Evolutionary conservation across 495 filamentous ascomycete species (phyloP), one percentile per base, ranked within the genome.

Genomic region (Neurospora sp.): DNA sequence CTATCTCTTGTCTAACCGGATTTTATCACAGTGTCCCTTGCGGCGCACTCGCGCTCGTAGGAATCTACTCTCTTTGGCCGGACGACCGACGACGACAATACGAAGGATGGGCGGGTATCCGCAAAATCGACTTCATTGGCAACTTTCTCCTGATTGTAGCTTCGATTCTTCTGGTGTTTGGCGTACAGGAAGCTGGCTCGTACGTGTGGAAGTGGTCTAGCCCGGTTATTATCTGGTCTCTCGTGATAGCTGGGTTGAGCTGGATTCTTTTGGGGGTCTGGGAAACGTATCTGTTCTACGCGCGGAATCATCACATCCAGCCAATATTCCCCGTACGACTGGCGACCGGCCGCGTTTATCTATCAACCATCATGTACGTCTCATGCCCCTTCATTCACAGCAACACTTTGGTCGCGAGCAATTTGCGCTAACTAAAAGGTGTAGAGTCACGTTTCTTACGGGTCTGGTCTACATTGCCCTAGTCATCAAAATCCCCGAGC

Each of bases 401-500:
- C 22, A 59, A 31, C 5, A 31, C 12, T 35, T 4, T 61, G 2
- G 20, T 61, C 53, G 14, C 31, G 8, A 8, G 12, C 27, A 35
- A 18, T 1, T 65, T 65, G 22, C 14, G 80, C 74, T 78, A 73
- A 72, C 75, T 71, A 37, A 65, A 71, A 35, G 7, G 74, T 77
- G 31, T 65, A 81, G 81, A n/a, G 78, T 80, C 41, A 88, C 85
- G 16, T 80, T 90, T 22, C 78, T 86, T 20, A 83, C 82, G 0
- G 90, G 89, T 11, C 89, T 87, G 65, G 80, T 86, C 7, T 90
- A 86, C 74, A 86, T 89, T 40, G 77, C 85, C 6, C 81, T 86
- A 69, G 80, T 90, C 5, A 84, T 91, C 44, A 85, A 87, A 68
- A 81, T 92, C 9, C 88, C 90, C 5, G 85, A 90, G 72, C 85